phyloP scores from a whole-genome alignment of 139 green algal genomes.

The Diplosphaera chodatii region DNA sequence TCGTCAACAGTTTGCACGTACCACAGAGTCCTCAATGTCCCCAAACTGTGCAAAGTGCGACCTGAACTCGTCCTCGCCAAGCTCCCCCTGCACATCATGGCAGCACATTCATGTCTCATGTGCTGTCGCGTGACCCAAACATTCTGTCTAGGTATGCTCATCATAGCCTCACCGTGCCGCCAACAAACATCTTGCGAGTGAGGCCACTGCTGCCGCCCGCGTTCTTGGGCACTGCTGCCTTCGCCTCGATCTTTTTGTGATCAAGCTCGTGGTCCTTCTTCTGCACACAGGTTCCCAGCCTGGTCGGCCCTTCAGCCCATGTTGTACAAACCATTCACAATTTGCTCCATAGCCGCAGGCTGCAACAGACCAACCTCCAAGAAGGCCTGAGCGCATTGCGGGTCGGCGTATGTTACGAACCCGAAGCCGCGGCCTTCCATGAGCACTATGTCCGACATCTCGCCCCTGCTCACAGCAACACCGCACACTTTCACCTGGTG shows the following conservation, averaged over 20 bases:
- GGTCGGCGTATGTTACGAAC: constrained; percentile 63
- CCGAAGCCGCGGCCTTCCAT: constrained; percentile 69
- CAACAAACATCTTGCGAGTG: constrained; percentile 77
- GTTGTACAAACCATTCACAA: no score
- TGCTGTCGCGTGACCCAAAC: no score
- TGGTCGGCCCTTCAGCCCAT: no score
- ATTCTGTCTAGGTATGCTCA: no score
- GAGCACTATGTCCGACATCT: constrained; percentile 53
- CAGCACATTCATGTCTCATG: no score
- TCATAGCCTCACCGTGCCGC: constrained; percentile 58
- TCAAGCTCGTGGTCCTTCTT: constrained; percentile 56
- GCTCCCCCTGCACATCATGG: constrained; percentile 52
- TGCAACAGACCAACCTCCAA: constrained; percentile 29
- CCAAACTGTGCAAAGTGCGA: constrained; percentile 66
- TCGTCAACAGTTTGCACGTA: no score
- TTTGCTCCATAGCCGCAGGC: no score
- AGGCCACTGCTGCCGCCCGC: constrained; percentile 33
- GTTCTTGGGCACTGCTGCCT: constrained; percentile 62
- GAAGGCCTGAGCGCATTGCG: constrained; percentile 44
- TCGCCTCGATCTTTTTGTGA: constrained; percentile 54
- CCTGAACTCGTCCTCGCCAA: constrained; percentile 62
- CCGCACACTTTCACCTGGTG: no score
- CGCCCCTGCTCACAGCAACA: no score
- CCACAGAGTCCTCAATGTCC: constrained; percentile 52
- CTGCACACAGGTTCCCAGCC: background rate